phyloP scores from a whole-genome alignment of 2,329 filamentous ascomycete species.

The Bipolaris sorokiniana region DNA sequence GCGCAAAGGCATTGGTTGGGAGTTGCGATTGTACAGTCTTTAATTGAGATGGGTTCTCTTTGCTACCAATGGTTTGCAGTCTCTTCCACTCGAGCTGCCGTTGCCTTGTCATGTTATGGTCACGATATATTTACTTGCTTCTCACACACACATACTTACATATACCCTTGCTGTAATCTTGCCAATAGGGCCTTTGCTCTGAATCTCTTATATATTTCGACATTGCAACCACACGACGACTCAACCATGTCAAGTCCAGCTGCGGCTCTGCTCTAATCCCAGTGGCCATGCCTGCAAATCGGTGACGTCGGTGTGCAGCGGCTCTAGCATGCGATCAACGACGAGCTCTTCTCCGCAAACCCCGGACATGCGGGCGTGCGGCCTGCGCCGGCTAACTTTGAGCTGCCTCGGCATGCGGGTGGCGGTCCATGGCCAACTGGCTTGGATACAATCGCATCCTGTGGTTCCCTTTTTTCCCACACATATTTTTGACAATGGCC shows the following conservation, averaged over 20 bases:
- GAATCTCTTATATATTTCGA: not conserved
- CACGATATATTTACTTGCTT: constrained; percentile 14
- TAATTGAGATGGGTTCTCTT: constrained; percentile 8
- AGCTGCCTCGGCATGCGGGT: constrained; percentile 15
- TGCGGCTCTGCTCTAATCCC: not conserved
- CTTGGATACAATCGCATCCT: not conserved
- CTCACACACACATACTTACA: not conserved
- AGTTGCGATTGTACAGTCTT: constrained; percentile 11
- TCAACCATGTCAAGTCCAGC: constrained; percentile 2
- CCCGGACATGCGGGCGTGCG: constrained; percentile 9
- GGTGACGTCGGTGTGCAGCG: not conserved
- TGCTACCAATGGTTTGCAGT: constrained; percentile 5
- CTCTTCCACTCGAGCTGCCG: constrained; percentile 6
- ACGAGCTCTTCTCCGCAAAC: constrained; percentile 9
- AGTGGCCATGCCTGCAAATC: not conserved
- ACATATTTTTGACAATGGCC: constrained; percentile 30
- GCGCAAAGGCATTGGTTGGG: not conserved
- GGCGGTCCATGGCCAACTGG: constrained; percentile 1
- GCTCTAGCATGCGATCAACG: constrained; percentile 12
- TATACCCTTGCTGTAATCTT: constrained; percentile 21
- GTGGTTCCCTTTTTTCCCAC: not conserved
- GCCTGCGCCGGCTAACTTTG: constrained; percentile 16
- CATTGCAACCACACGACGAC: constrained; percentile 3
- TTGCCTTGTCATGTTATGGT: constrained; percentile 14
- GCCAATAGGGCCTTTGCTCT: constrained; percentile 9